Percentiles rank a stretch among this genome's conserved stretches.
phyloP scores from a whole-genome alignment of 371 early-diverging fungal species.

The Actinomucor elegans region DNA sequence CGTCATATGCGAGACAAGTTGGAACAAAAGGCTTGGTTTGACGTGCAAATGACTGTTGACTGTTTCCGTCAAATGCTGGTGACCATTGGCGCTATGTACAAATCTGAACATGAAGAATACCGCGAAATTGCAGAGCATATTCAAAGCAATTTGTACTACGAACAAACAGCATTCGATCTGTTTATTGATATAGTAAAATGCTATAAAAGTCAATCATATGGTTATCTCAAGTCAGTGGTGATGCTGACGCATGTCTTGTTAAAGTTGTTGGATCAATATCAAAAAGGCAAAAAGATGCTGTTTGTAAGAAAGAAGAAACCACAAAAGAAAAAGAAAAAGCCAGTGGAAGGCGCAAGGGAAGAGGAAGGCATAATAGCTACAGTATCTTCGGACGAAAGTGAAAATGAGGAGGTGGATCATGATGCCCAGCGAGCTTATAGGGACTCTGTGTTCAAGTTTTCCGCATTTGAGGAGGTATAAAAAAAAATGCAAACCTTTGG shows the following conservation, averaged over 20 bases:
- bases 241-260: slow-evolving; percentile 61
- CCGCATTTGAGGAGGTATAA: slow-evolving; percentile 62
- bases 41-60: slow-evolving; percentile 55
- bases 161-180: slow-evolving; percentile 62
- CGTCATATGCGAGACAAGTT: slow-evolving; percentile 44
- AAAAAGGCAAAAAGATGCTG: slow-evolving; percentile 54
- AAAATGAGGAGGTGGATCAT: slow-evolving; percentile 31
- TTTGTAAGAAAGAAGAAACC: slow-evolving; percentile 35
- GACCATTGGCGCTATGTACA: slow-evolving; percentile 52
- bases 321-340: slow-evolving; percentile 11
- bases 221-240: slow-evolving; percentile 58
- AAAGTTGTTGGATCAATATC: slow-evolving; percentile 60
- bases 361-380: neutral
- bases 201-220: slow-evolving; percentile 48
- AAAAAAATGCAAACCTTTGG: no score
- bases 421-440: slow-evolving; percentile 27
- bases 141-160: slow-evolving; percentile 73
- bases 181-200: slow-evolving; percentile 47
- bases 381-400: slow-evolving; percentile 13
- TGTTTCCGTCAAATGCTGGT: slow-evolving; percentile 65
- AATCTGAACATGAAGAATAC: slow-evolving; percentile 50
- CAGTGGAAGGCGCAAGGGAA: neutral
- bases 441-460: slow-evolving; percentile 60
- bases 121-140: slow-evolving; percentile 63
- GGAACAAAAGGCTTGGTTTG: slow-evolving; percentile 60